Evolutionary conservation across 257 asterid species (phyloP), one percentile per base, ranked within the genome.

Genomic region (Nicotiana sylvestris): DNA sequence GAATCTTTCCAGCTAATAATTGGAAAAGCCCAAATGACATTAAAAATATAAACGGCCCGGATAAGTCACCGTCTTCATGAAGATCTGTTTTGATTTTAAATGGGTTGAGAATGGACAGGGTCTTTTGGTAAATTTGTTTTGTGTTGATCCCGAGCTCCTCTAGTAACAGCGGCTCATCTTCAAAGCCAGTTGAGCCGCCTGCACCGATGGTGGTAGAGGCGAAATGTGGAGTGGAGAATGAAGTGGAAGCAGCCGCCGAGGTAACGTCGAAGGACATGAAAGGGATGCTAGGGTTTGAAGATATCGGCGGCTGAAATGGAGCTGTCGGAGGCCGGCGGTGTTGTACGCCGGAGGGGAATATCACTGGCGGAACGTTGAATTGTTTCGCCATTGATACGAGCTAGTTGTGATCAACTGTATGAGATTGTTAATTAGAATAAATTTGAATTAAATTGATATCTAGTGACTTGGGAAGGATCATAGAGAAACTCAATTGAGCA

Each of bases 81-180:
- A 93, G 91, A 78, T 93, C 89, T 18, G 92, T 84, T 49, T 90
- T 91, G 66, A 91, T 88, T 49, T 91, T 86, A 82, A 92, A 87
- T 1, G 98, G 98, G 33, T 90, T 95, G 78, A 95, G 89, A 21
- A 91, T 91, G 1, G 95, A 90, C 32, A 88, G 64, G 39, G 98
- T 93, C 77, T 95, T 95, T 25, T 93, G 97, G 87, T 93, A 95
- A 58, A 95, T 95, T 87, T 95, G 96, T 81, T 89, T 91, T 7
- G 98, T 95, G 81, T 93, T 95, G 65, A 95, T 95, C 43, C 98
- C 98, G 6, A 95, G 94, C 64, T 95, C 98, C 56, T 95, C 98
- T 43, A 95, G 92, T 43, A 95, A 94, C 57, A 95, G 98, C 9
- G 95, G 98, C 80, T 95, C 98, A 83, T 92, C 96, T 8, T 92